Evolutionary conservation across 2,329 filamentous ascomycete species (phyloP).

Genomic region (Scedosporium dehoogii): DNA sequence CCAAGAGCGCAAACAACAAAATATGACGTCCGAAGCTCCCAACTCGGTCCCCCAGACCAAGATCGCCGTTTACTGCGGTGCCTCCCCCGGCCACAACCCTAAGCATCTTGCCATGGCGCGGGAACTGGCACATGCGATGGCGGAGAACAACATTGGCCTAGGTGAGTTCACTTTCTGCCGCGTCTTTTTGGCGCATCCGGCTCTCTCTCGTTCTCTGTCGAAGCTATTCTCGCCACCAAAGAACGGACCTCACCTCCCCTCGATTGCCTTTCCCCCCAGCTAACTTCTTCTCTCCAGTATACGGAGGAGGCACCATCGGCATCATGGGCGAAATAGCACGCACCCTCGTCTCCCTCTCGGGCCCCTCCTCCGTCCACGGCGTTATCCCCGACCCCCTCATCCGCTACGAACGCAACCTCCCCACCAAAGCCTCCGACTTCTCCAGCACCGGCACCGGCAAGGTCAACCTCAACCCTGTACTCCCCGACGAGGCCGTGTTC

Average conservation of each 20-base stretch:
- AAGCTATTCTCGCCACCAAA: too few species aligned
- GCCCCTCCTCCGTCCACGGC: constrained; percentile 76
- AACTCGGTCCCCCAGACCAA: constrained; percentile 39
- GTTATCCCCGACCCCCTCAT: constrained; percentile 86
- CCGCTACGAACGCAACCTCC: constrained; percentile 57
- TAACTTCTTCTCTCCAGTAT: constrained; percentile 43
- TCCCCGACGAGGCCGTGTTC: constrained; percentile 58
- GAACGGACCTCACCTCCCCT: too few species aligned
- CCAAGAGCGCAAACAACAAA: background rate
- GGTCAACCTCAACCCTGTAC: constrained; percentile 34
- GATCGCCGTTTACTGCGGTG: constrained; percentile 92
- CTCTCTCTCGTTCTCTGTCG: background rate
- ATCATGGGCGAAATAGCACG: constrained; percentile 92
- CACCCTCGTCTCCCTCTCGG: constrained; percentile 73
- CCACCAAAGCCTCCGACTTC: background rate
- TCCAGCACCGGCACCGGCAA: constrained; percentile 15
- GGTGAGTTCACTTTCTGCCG: constrained; percentile 27
- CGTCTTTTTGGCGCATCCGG: background rate
- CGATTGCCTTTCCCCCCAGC: background rate
- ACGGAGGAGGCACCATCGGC: constrained; percentile 88
- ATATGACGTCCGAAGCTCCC: constrained; percentile 16
- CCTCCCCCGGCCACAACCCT: constrained; percentile 62
- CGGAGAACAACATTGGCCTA: constrained; percentile 68
- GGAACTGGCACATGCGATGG: constrained; percentile 62
- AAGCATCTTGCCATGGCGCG: constrained; percentile 71